phyloP scores from a whole-genome alignment of 164 flowering plant genomes.

The Chimonanthus salicifolius region DNA sequence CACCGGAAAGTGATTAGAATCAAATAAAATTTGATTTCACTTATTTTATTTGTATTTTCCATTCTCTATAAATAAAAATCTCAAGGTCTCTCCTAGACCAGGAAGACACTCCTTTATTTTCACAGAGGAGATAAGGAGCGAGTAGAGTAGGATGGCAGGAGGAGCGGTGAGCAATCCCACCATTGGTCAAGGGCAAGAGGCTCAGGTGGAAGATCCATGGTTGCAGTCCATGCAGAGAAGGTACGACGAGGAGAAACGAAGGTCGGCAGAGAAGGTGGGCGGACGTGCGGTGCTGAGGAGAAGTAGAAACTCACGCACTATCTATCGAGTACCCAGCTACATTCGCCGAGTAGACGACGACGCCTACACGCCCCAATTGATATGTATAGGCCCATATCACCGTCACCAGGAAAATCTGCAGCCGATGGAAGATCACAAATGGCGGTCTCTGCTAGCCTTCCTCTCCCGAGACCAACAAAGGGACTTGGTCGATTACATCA shows the following conservation, averaged over 20 bases:
- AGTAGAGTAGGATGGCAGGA: too few relatives aligned
- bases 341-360: not conserved
- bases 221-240: not conserved
- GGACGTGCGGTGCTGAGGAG: not conserved
- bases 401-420: not conserved
- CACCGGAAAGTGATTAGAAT: too few relatives aligned
- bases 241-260: too few relatives aligned
- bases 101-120: too few relatives aligned
- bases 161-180: too few relatives aligned
- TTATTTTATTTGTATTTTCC: too few relatives aligned
- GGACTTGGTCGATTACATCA: not conserved
- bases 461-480: not conserved
- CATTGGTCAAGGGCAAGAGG: not conserved
- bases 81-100: too few relatives aligned
- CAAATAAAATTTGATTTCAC: too few relatives aligned
- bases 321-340: not conserved
- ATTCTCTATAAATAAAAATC: too few relatives aligned
- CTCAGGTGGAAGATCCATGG: not conserved
- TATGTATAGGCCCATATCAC: constrained; percentile 4
- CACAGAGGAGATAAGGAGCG: too few relatives aligned
- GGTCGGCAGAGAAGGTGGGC: too few relatives aligned
- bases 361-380: not conserved
- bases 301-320: not conserved
- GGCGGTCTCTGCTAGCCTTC: not conserved
- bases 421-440: constrained; percentile 3